Conservation (phyloP, 2,329 filamentous ascomycete genomes). For the Talaromyces sp. region DNA sequence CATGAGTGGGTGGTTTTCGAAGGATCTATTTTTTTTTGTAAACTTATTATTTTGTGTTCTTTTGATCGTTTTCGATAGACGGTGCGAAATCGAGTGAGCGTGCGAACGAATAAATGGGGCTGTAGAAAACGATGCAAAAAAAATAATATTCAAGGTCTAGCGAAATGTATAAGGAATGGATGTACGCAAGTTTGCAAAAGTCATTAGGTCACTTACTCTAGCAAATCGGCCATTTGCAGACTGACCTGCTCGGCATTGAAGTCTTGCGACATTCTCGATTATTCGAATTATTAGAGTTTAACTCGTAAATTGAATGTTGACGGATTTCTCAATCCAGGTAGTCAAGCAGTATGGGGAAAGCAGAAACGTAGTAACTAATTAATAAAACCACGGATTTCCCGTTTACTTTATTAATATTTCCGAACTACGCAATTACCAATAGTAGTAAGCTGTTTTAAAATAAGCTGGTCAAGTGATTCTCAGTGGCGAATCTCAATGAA, state of each 20-base stretch:
- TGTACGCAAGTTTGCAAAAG: not conserved
- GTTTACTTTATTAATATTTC: not conserved
- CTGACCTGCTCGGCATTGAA: constrained; percentile 18
- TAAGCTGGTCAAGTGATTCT: not conserved
- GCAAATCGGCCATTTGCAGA: constrained; percentile 21
- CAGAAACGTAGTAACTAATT: not conserved
- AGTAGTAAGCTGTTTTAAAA: not conserved
- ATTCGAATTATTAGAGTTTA: not conserved
- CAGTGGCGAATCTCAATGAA: not conserved
- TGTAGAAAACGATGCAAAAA: not conserved
- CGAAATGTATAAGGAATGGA: not conserved
- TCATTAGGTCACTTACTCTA: constrained; percentile 16
- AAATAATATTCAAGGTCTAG: not conserved
- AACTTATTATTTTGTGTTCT: not conserved
- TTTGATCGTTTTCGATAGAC: not conserved
- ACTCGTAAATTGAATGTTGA: not conserved
- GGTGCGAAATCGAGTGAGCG: not conserved
- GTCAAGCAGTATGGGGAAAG: not conserved
- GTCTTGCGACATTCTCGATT: constrained; percentile 14
- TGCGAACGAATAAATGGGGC: not conserved
- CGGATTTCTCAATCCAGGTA: not conserved
- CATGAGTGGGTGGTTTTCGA: constrained; percentile 28
- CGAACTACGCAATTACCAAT: too few relatives aligned
- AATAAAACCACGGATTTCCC: too few relatives aligned
- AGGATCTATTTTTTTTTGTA: constrained; percentile 18